Evolutionary conservation across 306 rosid species (phyloP), one percentile per base, ranked within the genome.

Genomic region (Crotalaria pallida): DNA sequence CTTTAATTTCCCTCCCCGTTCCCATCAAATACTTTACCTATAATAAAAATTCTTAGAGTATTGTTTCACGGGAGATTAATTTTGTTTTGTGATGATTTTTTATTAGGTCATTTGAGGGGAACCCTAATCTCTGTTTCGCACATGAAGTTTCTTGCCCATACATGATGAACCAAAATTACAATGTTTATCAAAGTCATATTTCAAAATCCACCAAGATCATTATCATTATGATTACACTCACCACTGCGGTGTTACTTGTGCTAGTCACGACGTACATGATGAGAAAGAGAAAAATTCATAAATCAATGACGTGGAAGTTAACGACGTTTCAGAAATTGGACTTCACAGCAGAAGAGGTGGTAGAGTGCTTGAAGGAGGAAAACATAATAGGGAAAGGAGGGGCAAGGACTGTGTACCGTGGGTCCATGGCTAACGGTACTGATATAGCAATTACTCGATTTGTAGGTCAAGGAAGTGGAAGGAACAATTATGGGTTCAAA

Each of bases 321-420:
- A 92, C 95, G 0, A 79, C 94, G 3, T 92, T 92, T 47, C 88
- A 84, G 31, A 69, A 80, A n/a, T 76, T 92, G 0, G 60, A 80
- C 7, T 79, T 89, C 55, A 83, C 77, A 50, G 89, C 86, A 0
- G 96, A 86, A 50, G 96, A 92, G 29, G 90, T 92, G 0, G 83
- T 89, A 1, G 95, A 89, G 36, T 87, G 96, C 52, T 48, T 92
- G 21, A 92, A 85, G 38, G 98, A 92, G 1, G 98, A 87, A 56
- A 92, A 89, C 74, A 80, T 92, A 8, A 86, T 92, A 4, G 98
- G 97, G 0, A 87, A 93, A 81, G 97, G 98, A 10, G 96, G 96
- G 0, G 93, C 96, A 0, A 96, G 98, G 13, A 79, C 83, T 1
- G 97, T 93, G 51, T 84, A 87, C 77, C 82, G 94, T 4, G 95